These are phyloP conservation scores for Panus rudis DNA, from an alignment of 768 basidiomycete species.

Conservation along the genomic window DNA sequence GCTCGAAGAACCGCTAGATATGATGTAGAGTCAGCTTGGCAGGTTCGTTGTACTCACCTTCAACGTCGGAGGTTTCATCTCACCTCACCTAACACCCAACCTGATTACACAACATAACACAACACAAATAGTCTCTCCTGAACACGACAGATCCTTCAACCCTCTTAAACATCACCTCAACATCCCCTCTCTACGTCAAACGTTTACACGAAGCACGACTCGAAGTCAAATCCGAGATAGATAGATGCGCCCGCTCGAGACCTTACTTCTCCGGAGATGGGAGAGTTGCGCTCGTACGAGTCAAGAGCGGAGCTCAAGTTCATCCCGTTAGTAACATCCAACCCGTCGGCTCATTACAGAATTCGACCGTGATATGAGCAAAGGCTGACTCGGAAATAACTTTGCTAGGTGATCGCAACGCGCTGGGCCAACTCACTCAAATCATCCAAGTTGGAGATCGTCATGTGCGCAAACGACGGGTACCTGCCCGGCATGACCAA, in stretches of 20 bases:
- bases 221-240: constrained; percentile 32
- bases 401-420: constrained; percentile 36
- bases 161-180: constrained; percentile 14
- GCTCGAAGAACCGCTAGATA: constrained; percentile 24
- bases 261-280: constrained; percentile 40
- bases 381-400: too few species aligned
- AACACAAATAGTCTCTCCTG: constrained; percentile 24
- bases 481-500: constrained; percentile 33
- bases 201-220: constrained; percentile 28
- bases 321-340: constrained; percentile 16
- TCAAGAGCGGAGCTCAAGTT: constrained; percentile 38
- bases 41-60: background rate
- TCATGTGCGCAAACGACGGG: constrained; percentile 32
- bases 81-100: constrained; percentile 28
- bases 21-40: constrained; percentile 22
- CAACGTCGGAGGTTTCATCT: background rate
- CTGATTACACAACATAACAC: too few species aligned
- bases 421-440: constrained; percentile 36
- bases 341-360: background rate
- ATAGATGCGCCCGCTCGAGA: constrained; percentile 24
- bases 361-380: background rate
- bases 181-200: constrained; percentile 12
- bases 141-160: constrained; percentile 23
- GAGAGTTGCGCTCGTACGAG: constrained; percentile 33
- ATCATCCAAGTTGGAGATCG: constrained; percentile 25